Percentiles rank a stretch among this genome's conserved stretches.
These are phyloP conservation scores for Pisolithus tinctorius DNA, from an alignment of 768 basidiomycete species.

Conservation along the genomic window DNA sequence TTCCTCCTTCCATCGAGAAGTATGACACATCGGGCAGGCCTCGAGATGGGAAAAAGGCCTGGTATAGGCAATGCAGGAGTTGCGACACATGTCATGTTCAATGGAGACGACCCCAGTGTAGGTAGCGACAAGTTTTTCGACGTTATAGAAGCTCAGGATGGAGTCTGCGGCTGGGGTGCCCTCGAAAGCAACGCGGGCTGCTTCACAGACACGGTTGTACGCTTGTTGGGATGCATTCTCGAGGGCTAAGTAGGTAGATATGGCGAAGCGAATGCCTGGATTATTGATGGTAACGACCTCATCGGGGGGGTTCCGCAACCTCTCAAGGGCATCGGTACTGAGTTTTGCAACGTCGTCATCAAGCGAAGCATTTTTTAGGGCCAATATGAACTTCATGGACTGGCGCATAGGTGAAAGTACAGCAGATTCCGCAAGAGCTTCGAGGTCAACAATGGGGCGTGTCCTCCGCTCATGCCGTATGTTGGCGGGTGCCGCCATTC, in stretches of 20 bases:
- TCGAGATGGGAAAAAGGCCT: constrained; percentile 10
- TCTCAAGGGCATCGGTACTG: background rate
- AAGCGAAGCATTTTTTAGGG: background rate
- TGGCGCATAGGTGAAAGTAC: background rate
- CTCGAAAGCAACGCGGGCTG: background rate
- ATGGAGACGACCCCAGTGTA: constrained; percentile 1
- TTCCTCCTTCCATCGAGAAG: constrained; percentile 5
- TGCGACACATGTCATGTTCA: background rate
- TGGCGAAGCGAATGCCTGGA: background rate
- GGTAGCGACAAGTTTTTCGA: constrained; percentile 1
- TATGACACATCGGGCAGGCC: constrained; percentile 23
- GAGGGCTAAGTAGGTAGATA: constrained; percentile 5
- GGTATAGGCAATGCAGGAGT: constrained; percentile 19
- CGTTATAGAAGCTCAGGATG: constrained; percentile 9
- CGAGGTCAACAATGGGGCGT: background rate
- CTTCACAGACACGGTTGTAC: constrained; percentile 1
- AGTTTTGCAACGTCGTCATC: background rate
- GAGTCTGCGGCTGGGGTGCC: constrained; percentile 2
- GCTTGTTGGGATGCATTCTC: constrained; percentile 3
- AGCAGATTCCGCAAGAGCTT: background rate
- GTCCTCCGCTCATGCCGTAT: background rate
- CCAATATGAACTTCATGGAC: background rate
- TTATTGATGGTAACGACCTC: background rate
- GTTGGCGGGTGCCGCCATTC: no score
- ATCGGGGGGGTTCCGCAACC: background rate